These are phyloP conservation scores for Solanum hybrid DNA, from an alignment of 305 asterid genomes.

Conservation along the genomic window DNA sequence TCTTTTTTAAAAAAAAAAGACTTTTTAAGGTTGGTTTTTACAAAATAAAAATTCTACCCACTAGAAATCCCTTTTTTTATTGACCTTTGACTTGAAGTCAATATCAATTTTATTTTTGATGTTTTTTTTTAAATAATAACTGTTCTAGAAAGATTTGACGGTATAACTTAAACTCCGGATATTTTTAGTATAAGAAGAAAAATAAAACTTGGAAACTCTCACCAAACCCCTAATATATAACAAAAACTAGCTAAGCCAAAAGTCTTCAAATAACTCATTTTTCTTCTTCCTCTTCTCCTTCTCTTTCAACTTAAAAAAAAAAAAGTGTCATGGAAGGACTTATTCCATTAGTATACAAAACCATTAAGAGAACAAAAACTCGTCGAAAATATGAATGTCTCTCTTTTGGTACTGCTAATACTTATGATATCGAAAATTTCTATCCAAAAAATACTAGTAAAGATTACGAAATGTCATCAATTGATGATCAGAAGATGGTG, in stretches of 20 bases:
- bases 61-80: background rate
- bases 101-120: background rate
- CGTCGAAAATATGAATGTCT: conserved; percentile 14
- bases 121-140: background rate
- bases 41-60: background rate
- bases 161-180: background rate
- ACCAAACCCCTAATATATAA: background rate
- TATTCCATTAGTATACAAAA: conserved; percentile 15
- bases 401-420: conserved; percentile 1
- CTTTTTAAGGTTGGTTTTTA: background rate
- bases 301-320: background rate
- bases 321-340: conserved; percentile 14
- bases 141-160: background rate
- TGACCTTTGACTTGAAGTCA: background rate
- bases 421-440: background rate
- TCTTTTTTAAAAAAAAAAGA: background rate
- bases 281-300: background rate
- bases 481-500: background rate
- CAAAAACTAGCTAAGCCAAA: background rate
- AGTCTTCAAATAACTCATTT: background rate
- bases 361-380: conserved; percentile 13
- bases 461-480: background rate
- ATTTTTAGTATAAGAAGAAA: background rate
- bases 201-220: background rate
- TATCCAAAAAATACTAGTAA: background rate